Conservation (phyloP, 768 basidiomycete species). For the Kwoniella pini region DNA sequence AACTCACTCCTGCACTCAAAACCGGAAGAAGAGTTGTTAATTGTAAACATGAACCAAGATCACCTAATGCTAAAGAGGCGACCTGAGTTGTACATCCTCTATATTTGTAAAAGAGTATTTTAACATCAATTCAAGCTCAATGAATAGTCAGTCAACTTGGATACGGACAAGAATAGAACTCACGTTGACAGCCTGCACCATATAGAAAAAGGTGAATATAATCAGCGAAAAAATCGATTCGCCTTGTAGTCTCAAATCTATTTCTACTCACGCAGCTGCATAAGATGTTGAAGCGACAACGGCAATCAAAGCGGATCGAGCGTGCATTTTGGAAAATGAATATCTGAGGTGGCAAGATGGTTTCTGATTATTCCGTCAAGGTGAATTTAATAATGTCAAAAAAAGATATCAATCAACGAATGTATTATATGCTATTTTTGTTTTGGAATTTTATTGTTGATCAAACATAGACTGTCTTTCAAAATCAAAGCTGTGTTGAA, state of each 20-base stretch:
- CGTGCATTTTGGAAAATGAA: conserved; percentile 5
- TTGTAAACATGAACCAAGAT: conserved; percentile 44
- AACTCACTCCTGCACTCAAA: conserved; percentile 23
- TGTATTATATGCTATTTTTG: too few species aligned
- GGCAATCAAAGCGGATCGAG: conserved; percentile 18
- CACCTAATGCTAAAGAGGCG: conserved; percentile 34
- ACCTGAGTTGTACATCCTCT: conserved; percentile 38
- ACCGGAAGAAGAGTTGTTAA: conserved; percentile 37
- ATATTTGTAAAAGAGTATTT: neutral
- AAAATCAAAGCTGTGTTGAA: too few species aligned
- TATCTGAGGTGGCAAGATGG: neutral
- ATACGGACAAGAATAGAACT: neutral
- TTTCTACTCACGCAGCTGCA: conserved; percentile 17
- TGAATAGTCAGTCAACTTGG: too few species aligned
- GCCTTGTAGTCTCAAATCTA: too few species aligned
- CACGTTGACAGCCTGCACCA: conserved; percentile 22
- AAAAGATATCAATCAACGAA: neutral
- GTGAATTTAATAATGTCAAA: neutral
- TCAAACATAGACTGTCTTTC: too few species aligned
- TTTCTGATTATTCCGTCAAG: neutral
- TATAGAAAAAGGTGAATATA: too few species aligned
- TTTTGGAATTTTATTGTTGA: too few species aligned
- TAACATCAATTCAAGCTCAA: neutral
- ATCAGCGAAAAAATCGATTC: too few species aligned
- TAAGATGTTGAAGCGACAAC: conserved; percentile 15